Base-by-base conservation (phyloP, 2,329 filamentous ascomycete species). In the Chrysoporthe cubensis region DNA sequence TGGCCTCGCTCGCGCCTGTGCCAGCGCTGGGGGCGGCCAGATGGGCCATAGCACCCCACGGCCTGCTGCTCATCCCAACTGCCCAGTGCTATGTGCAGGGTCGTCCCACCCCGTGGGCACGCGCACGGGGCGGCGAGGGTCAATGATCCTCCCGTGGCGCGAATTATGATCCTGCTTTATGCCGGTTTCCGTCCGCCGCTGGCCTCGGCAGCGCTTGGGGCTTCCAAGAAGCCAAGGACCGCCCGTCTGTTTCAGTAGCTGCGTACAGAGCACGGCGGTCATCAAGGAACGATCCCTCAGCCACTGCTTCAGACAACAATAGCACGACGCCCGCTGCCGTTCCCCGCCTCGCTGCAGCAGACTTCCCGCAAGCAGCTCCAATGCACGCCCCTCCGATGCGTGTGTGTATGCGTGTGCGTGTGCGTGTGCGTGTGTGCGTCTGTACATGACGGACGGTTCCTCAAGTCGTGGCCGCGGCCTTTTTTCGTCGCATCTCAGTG, bases 131-230 rank as follows among this genome's bases (percentile, higher is more conserved):
- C 26, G 26, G 26, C 26, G 26, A 26, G 26, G 26, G 26, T 26
- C 26, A 26, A 32, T 16, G 50, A 54, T 54, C 50, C 50, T 26
- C 50, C 50, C 26, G 50, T 54, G 50, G 50, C 50, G 50, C 50
- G 21, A 16, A 54, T 54, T 54, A 32, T 13, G n/a, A 54, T 54
- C 50, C 50, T 54, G 50, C 26, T 32, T 7, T 4, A 54, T 54
- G 21, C 50, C 50, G 50, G 11, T 34, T 54, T 32, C 50, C 50
- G 50, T 32, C 21, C 50, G 8, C 48, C 32, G 26, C 37, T 40
- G 37, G 37, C 37, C 5, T 5, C n/a, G 21, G 48, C 48, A 50
- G 48, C 50, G 26, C 26, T 34, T 16, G 14, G 26, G 11, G 50
- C 50, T 32, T 32, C 26, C 50, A 16, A 54, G 13, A 16, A 6